A percentile compares a stretch with the other conserved stretches of the same genome.
Conservation (phyloP, 495 filamentous ascomycete species). For the Tuber aestivum region DNA sequence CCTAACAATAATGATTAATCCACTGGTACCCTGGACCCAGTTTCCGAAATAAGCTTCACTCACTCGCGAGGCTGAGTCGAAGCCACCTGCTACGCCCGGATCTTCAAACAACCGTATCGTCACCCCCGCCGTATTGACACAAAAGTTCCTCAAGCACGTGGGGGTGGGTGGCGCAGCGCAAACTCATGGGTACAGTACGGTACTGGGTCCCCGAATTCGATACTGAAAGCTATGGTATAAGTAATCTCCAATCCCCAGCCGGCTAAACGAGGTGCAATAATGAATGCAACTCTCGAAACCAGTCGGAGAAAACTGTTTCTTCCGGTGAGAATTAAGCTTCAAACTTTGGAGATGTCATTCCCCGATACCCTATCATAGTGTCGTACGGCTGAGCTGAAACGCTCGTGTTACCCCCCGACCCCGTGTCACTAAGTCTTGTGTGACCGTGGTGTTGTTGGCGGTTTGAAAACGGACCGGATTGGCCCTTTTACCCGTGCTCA, state of each 20-base stretch:
- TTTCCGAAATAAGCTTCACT: not conserved
- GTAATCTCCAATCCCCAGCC: not conserved
- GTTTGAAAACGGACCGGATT: not conserved
- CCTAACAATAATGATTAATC: not conserved
- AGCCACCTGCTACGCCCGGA: not conserved
- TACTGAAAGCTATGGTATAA: not conserved
- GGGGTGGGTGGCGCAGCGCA: not conserved
- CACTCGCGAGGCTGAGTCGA: not conserved
- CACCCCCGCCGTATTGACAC: not conserved
- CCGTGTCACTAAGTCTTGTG: not conserved
- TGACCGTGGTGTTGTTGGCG: not conserved
- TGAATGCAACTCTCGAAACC: not conserved
- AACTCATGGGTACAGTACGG: no score
- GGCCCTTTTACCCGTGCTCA: not conserved
- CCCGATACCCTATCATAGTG: not conserved
- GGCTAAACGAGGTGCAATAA: not conserved
- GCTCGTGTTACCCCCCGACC: not conserved
- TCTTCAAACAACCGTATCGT: not conserved
- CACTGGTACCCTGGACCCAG: not conserved
- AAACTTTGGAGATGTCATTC: not conserved
- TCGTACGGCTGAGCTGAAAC: slow-evolving; percentile 4
- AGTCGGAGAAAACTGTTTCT: not conserved
- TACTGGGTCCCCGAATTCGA: not conserved
- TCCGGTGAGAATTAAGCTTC: not conserved
- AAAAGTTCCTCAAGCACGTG: not conserved